Evolutionary conservation across 73 alveolate genomes (phyloP).

Genomic region (Tetrahymena borealis): DNA sequence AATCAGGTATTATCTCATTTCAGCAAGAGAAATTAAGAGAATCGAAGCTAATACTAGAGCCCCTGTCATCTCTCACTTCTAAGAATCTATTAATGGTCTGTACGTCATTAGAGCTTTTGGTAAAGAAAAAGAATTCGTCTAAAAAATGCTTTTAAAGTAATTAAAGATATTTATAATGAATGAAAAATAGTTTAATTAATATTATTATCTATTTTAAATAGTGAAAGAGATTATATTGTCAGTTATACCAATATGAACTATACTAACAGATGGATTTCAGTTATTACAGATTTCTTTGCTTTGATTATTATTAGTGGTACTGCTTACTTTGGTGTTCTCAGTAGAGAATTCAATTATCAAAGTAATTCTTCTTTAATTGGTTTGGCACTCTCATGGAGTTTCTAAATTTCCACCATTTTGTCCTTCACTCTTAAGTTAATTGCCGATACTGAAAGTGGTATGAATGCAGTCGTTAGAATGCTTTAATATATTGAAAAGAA

Average conservation of each 20-base stretch:
- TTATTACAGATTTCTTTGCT: background rate
- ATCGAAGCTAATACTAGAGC: constrained; percentile 76
- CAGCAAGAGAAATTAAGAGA: constrained; percentile 77
- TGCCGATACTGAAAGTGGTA: constrained; percentile 5
- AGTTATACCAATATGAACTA: background rate
- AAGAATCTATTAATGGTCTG: constrained; percentile 83
- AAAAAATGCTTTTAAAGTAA: background rate
- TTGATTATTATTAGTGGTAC: background rate
- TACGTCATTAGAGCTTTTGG: constrained; percentile 82
- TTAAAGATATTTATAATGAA: background rate
- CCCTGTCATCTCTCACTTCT: constrained; percentile 76
- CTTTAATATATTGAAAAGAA: background rate
- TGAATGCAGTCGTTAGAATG: background rate
- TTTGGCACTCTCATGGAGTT: background rate
- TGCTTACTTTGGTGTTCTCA: background rate
- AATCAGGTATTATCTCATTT: background rate
- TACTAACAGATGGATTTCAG: background rate
- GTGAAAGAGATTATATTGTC: background rate
- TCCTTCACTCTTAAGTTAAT: background rate
- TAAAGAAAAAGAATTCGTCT: background rate
- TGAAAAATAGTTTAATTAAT: background rate
- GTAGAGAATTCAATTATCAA: background rate
- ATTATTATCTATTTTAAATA: background rate
- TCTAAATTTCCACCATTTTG: background rate
- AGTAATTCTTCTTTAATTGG: background rate